Evolutionary conservation across 2,329 filamentous ascomycete genomes (phyloP).

Genomic region (Allantophomopsis lycopodina): DNA sequence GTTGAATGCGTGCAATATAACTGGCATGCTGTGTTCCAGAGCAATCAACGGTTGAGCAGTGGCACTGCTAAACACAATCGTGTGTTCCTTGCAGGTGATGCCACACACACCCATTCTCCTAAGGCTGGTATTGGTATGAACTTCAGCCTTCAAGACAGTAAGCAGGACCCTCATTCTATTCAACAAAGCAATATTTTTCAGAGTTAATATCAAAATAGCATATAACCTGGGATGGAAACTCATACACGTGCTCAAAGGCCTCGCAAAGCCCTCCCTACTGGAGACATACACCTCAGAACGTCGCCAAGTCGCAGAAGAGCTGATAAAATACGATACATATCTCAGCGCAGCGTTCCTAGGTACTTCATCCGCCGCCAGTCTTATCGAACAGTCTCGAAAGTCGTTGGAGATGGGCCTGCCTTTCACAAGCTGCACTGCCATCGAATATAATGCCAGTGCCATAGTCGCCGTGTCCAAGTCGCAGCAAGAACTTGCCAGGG

Average conservation of each 20-base stretch:
- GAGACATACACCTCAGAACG: slow-evolving; percentile 37
- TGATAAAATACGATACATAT: slow-evolving; percentile 46
- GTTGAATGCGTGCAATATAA: slow-evolving; percentile 49
- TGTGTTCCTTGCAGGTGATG: slow-evolving; percentile 51
- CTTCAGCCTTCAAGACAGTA: slow-evolving; percentile 34
- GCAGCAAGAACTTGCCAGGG: slow-evolving; percentile 28
- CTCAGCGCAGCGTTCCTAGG: slow-evolving; percentile 42
- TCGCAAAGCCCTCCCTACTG: slow-evolving; percentile 26
- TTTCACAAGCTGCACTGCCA: slow-evolving; percentile 42
- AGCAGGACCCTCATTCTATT: too few relatives aligned
- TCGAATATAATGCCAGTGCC: slow-evolving; percentile 42
- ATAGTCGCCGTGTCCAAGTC: slow-evolving; percentile 32
- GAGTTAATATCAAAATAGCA: slow-evolving; percentile 12
- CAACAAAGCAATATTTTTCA: too few relatives aligned
- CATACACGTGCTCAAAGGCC: slow-evolving; percentile 28
- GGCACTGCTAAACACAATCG: slow-evolving; percentile 39
- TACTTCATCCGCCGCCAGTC: slow-evolving; percentile 43
- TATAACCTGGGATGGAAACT: slow-evolving; percentile 47
- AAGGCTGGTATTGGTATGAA: slow-evolving; percentile 47
- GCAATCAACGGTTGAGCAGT: slow-evolving; percentile 49
- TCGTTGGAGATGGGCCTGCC: slow-evolving; percentile 44
- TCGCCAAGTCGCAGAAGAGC: slow-evolving; percentile 42
- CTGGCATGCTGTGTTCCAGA: slow-evolving; percentile 57
- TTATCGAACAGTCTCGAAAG: slow-evolving; percentile 26
- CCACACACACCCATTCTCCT: slow-evolving; percentile 43